Evolutionary conservation across 2,329 filamentous ascomycete genomes (phyloP).

Genomic region (Rhexocercosporidium sp.): DNA sequence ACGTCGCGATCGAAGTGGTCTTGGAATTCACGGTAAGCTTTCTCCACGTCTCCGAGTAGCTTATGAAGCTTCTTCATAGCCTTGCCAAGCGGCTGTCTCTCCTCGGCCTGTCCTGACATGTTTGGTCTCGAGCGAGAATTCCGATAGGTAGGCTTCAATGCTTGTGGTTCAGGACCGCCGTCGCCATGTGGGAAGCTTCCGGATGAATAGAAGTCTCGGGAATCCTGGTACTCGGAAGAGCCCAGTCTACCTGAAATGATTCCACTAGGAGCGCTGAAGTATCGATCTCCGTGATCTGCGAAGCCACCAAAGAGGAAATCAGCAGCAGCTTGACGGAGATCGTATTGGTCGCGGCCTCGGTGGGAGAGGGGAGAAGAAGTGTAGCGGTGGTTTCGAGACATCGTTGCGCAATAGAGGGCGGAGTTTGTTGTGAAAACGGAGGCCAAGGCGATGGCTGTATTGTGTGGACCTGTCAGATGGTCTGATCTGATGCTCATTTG

Average conservation of each 20-base stretch:
- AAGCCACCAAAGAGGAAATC: background rate
- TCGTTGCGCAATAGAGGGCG: background rate
- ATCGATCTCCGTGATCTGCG: background rate
- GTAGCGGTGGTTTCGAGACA: background rate
- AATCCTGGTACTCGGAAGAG: background rate
- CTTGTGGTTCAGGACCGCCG: background rate
- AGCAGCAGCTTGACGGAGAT: background rate
- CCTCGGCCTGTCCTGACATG: background rate
- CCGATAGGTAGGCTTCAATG: background rate
- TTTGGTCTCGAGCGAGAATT: background rate
- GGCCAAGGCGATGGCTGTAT: background rate
- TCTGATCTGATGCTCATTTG: background rate
- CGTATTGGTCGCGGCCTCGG: background rate
- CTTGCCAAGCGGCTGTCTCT: background rate
- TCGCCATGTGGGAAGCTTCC: background rate
- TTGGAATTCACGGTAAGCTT: background rate
- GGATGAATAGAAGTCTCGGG: background rate
- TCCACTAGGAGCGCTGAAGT: background rate
- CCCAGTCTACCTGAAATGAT: no score
- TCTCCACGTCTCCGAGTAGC: background rate
- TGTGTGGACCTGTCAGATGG: background rate
- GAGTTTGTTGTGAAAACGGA: background rate
- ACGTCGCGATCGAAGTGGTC: background rate
- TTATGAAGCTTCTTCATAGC: slow-evolving; percentile 1
- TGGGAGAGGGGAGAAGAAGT: background rate